Evolutionary conservation across 2,329 filamentous ascomycete species (phyloP), one percentile per base, ranked within the genome.

Genomic region (Myriosclerotinia duriaeana): DNA sequence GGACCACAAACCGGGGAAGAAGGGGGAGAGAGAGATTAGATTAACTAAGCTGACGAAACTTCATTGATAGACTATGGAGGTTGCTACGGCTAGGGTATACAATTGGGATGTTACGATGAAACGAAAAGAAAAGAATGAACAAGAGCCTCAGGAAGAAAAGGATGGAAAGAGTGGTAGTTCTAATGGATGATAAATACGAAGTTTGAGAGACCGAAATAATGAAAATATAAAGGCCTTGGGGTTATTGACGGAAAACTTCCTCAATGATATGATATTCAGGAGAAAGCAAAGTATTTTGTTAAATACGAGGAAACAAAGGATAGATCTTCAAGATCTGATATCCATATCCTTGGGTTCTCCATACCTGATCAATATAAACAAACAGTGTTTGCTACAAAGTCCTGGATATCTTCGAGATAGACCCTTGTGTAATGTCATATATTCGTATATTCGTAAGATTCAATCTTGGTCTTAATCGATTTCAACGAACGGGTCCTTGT

Each of bases 71-170:
- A 72, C 66, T n/a, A 89, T 99, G 82, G 95, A 99, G 79, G 95
- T 99, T 44, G 95, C 95, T 5, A 93, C 94, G 52, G 95, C 95
- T 30, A 85, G 95, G 71, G 93, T 99, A n/a, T 98, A 99, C 79
- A 99, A 99, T 79, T 98, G 95, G 94, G 95, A 99, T 75, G 93
- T 99, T 5, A 92, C 94, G 53, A 91, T 97, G 82, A 92, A 96
- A 80, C 85, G 95, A 73, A 97, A 97, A 82, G 93, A 97, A 69
- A 95, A 93, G 78, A 83, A 80, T 4, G 88, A 89, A 50, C 85
- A 87, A 69, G 87, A 78, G 26, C 75, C 72, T 5, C 67, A 73
- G 53, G 76, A 76, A 68, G 73, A 73, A 17, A 58, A 50, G 42
- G 69, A 68, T 53, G 76, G 74, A 55, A 77, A 76, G 70, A 72